A percentile compares a stretch with the other conserved stretches of the same genome.
Evolutionary conservation across 73 alveolate genomes (phyloP).

Genomic region (Tetrahymena malaccensis): DNA sequence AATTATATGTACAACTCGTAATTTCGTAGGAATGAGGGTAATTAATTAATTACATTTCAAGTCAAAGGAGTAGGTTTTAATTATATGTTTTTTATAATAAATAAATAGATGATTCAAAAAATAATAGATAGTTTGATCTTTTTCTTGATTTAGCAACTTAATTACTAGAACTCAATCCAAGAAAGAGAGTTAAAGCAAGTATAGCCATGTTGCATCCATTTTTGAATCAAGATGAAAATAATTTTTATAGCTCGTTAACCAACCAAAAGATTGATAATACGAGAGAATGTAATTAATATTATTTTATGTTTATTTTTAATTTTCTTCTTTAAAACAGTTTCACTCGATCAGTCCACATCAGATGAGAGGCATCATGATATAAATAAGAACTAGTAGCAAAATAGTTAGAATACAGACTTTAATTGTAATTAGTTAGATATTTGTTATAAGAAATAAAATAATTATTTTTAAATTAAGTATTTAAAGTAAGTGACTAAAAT

Average conservation of each 20-base stretch:
- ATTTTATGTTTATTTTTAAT: neutral
- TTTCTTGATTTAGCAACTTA: slow-evolving; percentile 17
- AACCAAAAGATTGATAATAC: neutral
- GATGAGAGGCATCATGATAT: neutral
- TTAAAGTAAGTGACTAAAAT: neutral
- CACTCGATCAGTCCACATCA: neutral
- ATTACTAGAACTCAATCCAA: slow-evolving; percentile 28
- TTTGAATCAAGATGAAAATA: neutral
- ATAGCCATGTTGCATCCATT: slow-evolving; percentile 23
- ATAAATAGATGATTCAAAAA: neutral
- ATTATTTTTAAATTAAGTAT: neutral
- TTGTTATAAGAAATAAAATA: neutral
- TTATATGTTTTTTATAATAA: neutral
- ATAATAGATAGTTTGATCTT: slow-evolving; percentile 4
- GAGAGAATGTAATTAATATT: neutral
- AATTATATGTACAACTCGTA: neutral
- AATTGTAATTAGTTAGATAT: neutral
- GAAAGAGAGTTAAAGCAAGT: slow-evolving; percentile 17
- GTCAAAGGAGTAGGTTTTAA: too few species aligned
- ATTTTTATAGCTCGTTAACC: neutral
- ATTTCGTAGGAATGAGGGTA: slow-evolving; percentile 6
- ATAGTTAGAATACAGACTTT: neutral
- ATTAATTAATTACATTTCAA: neutral
- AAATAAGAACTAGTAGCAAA: neutral
- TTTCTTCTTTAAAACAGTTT: neutral